Evolutionary conservation across 768 basidiomycete genomes (phyloP).

Genomic region (Thelephora ganbajun): DNA sequence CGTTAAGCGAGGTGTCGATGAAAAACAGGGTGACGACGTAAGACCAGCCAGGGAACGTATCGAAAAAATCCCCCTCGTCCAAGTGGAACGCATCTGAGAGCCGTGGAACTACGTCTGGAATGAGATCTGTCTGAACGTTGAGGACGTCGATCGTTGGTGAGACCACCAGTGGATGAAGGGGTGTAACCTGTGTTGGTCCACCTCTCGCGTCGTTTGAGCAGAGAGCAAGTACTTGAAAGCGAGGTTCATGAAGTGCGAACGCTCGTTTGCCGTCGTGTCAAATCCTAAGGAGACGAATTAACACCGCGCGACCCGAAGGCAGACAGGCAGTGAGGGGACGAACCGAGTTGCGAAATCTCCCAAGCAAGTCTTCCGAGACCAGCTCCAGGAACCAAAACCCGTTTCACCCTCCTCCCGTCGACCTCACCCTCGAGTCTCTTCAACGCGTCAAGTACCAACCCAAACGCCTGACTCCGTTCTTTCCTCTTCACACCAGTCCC

Average conservation of each 20-base stretch:
- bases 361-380: slow-evolving; percentile 54
- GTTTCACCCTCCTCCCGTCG: slow-evolving; percentile 16
- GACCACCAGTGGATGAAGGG: slow-evolving; percentile 63
- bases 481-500: slow-evolving; percentile 50
- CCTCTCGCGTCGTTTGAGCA: slow-evolving; percentile 23
- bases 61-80: slow-evolving; percentile 45
- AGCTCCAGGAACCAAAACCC: slow-evolving; percentile 48
- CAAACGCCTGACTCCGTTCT: slow-evolving; percentile 43
- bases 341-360: slow-evolving; percentile 52
- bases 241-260: slow-evolving; percentile 54
- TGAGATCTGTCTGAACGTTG: slow-evolving; percentile 34
- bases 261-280: slow-evolving; percentile 45
- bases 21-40: slow-evolving; percentile 36
- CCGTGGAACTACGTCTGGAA: slow-evolving; percentile 49
- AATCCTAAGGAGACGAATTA: slow-evolving; percentile 20
- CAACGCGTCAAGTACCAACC: slow-evolving; percentile 40
- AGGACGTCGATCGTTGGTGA: slow-evolving; percentile 38
- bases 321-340: slow-evolving; percentile 4
- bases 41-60: slow-evolving; percentile 29
- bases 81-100: slow-evolving; percentile 29
- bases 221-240: slow-evolving; percentile 45
- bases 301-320: background rate
- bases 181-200: slow-evolving; percentile 36
- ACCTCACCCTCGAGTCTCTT: slow-evolving; percentile 3
- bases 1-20: slow-evolving; percentile 26